Evolutionary conservation across 495 filamentous ascomycete species (phyloP), one percentile per base, ranked within the genome.

Genomic region (Hypoxylon lenormandii): DNA sequence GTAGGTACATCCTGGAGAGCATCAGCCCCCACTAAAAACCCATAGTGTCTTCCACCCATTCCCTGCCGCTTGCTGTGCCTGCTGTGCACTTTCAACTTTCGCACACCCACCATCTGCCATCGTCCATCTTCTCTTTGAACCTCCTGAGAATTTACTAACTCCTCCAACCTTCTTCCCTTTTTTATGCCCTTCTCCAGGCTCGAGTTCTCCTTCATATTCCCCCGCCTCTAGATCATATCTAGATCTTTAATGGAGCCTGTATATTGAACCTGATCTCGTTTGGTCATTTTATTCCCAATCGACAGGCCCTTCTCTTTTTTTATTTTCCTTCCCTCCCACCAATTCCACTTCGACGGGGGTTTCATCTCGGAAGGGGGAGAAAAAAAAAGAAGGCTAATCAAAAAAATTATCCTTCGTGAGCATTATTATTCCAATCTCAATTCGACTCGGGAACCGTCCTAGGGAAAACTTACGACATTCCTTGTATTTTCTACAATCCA

Each of bases 201-300:
- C 72, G 66, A 72, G 64, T 70, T 70, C 75, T 46, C 73, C 71
- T 71, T 71, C 60, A 59, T 62, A 72, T 68, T 66, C 56, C 60
- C 60, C 72, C 70, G 70, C 69, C 63, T 64, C 67, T 75, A 74
- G 68, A 64, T 70, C 79, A 78, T 76, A 78, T 79, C 72, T 75
- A 79, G 79, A 84, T 82, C 83, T 85, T 84, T 86, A 85, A 83
- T 85, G 82, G 78, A 80, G 82, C 81, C 81, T 84, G 84, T 85
- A 80, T 80, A 80, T 79, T 79, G 72, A 75, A 72, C 73, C 63
- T 77, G 72, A 74, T 66, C 75, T n/a, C 64, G 76, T 70, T 74
- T 74, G 72, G 74, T 67, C 57, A 65, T 46, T 55, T 65, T 60
- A 53, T 76, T 72, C 53, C 59, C 58, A 60, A 61, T 36, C 56